These are phyloP conservation scores for Monosporascus sp. DNA, from an alignment of 2,329 filamentous ascomycete species.

Conservation along the genomic window DNA sequence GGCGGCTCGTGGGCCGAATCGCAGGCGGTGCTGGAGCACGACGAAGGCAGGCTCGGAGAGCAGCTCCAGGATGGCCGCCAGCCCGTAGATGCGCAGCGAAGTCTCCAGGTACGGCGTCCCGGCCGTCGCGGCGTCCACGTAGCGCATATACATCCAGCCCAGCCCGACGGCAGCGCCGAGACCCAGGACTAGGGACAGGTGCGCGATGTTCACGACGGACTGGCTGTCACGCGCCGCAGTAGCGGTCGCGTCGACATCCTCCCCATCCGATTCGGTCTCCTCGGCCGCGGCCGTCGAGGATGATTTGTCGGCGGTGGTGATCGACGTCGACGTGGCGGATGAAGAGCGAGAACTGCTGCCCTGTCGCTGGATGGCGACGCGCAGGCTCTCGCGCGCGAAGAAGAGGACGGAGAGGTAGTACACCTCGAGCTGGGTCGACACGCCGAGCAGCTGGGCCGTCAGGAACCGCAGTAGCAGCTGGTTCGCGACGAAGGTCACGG, in stretches of 20 bases:
- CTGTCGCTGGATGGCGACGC: conserved; percentile 86
- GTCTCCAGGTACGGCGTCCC: conserved; percentile 59
- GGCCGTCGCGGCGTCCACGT: conserved; percentile 40
- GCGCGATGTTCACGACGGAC: conserved; percentile 82
- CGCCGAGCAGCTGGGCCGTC: conserved; percentile 77
- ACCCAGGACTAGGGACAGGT: conserved; percentile 70
- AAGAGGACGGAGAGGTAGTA: conserved; percentile 92
- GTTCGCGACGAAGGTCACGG: conserved; percentile 86
- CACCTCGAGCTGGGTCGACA: conserved; percentile 86
- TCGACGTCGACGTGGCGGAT: conserved; percentile 15
- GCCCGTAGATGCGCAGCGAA: conserved; percentile 50
- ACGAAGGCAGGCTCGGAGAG: conserved; percentile 85
- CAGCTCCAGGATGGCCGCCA: conserved; percentile 66
- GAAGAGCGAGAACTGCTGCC: conserved; percentile 25
- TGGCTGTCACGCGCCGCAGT: conserved; percentile 48
- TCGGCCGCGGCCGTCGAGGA: conserved; percentile 8
- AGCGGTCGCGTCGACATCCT: neutral
- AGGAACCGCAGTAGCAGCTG: conserved; percentile 85
- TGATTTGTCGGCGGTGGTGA: conserved; percentile 21
- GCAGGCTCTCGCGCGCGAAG: conserved; percentile 85
- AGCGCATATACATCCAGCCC: conserved; percentile 62
- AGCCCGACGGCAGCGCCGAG: conserved; percentile 58
- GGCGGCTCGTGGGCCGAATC: conserved; percentile 73
- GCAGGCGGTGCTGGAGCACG: conserved; percentile 74
- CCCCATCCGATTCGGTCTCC: conserved; percentile 5